A percentile compares a stretch with the other conserved stretches of the same genome.
Evolutionary conservation across 495 filamentous ascomycete genomes (phyloP).

Genomic region (Trichoderma gamsii): DNA sequence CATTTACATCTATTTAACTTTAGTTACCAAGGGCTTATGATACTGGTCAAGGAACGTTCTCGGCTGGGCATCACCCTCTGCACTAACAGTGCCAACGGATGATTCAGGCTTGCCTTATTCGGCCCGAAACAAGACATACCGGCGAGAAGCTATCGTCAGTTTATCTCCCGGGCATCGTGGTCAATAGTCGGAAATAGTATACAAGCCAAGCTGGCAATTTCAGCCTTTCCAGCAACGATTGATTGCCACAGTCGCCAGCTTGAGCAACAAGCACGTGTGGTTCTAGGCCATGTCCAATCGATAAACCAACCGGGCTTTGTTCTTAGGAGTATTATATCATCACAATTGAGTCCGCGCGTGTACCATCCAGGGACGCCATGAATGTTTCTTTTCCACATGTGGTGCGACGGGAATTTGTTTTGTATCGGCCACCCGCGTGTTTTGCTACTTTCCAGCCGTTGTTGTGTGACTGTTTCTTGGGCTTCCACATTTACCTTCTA

Average conservation of each 20-base stretch:
- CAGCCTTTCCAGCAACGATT: not conserved
- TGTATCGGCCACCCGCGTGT: constrained; percentile 2
- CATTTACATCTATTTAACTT: not conserved
- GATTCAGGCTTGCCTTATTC: not conserved
- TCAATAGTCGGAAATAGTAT: not conserved
- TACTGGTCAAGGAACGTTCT: not conserved
- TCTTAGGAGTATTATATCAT: not conserved
- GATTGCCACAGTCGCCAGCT: not conserved
- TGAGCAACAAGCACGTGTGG: not conserved
- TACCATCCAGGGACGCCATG: not conserved
- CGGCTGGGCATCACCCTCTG: not conserved
- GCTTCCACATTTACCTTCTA: not conserved
- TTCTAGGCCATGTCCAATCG: not conserved
- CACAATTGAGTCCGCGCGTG: not conserved
- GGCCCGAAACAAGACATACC: not conserved
- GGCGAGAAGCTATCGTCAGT: not conserved
- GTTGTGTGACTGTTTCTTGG: not conserved
- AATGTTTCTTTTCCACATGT: not conserved
- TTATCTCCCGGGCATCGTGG: not conserved
- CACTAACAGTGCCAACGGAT: not conserved
- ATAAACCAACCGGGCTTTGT: not conserved
- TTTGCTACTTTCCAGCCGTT: not conserved
- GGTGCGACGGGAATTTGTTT: not conserved
- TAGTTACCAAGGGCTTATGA: not conserved
- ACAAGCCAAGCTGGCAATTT: not conserved